A percentile compares a stretch with the other conserved stretches of the same genome.
Evolutionary conservation across 148 eudicot species (phyloP).

Genomic region (Nepenthes gracilis): DNA sequence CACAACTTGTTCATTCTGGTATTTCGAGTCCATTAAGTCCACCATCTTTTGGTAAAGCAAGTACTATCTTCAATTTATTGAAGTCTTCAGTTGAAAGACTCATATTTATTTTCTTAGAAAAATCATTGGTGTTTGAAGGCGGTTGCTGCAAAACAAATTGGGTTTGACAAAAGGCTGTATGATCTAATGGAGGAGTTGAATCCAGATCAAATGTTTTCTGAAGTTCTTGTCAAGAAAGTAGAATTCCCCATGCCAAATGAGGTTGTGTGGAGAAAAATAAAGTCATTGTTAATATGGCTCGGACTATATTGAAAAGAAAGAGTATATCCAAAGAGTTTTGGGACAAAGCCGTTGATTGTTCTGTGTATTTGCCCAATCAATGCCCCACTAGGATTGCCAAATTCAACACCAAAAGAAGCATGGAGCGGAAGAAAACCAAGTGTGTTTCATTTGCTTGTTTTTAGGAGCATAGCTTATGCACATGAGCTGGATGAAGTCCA

Average conservation of each 20-base stretch:
- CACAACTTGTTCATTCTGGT: neutral
- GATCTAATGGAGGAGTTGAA: neutral
- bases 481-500: neutral
- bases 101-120: conserved; percentile 11
- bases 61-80: conserved; percentile 12
- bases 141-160: conserved; percentile 10
- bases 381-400: neutral
- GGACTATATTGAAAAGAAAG: conserved; percentile 7
- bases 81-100: conserved; percentile 5
- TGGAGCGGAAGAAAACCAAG: conserved; percentile 3
- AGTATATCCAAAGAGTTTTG: conserved; percentile 6
- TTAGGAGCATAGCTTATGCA: neutral
- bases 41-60: neutral
- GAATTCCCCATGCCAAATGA: conserved; percentile 1
- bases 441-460: neutral
- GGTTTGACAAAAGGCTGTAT: neutral
- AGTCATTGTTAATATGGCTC: conserved; percentile 3
- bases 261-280: neutral
- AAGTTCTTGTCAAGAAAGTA: conserved; percentile 9
- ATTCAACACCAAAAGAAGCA: neutral
- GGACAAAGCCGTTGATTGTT: conserved; percentile 2
- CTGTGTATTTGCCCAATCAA: conserved; percentile 3
- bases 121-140: conserved; percentile 2
- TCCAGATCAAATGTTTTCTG: conserved; percentile 4
- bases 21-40: conserved; percentile 7